Percentiles rank a stretch among this genome's conserved stretches.
These are phyloP conservation scores for Ganoderma resinaceum DNA, from an alignment of 1,284 basidiomycete species.

Conservation along the genomic window DNA sequence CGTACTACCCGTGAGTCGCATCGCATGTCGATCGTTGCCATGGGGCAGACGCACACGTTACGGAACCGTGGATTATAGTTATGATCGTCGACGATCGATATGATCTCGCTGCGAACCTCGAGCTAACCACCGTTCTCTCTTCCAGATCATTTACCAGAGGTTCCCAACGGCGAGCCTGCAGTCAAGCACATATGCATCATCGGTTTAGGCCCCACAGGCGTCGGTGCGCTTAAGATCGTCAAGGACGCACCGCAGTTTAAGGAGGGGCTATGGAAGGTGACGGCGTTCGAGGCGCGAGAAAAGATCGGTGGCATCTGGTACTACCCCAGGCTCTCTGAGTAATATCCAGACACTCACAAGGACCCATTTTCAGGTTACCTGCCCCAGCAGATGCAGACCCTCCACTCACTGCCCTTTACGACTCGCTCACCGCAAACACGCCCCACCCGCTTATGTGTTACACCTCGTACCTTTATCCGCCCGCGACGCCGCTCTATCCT, in stretches of 20 bases:
- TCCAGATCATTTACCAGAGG: neutral
- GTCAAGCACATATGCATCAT: conserved; percentile 63
- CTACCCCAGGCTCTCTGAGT: conserved; percentile 22
- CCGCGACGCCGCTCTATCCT: conserved; percentile 74
- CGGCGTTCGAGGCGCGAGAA: conserved; percentile 67
- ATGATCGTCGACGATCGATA: neutral
- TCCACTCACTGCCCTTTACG: conserved; percentile 74
- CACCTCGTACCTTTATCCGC: conserved; percentile 66
- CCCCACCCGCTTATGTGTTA: conserved; percentile 80
- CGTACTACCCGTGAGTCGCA: neutral
- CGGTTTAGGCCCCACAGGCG: conserved; percentile 72
- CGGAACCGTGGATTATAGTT: neutral
- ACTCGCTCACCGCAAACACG: conserved; percentile 78
- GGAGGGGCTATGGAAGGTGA: conserved; percentile 61
- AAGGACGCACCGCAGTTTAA: conserved; percentile 63
- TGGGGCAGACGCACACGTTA: neutral
- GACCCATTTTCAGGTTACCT: conserved; percentile 54
- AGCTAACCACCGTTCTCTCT: neutral
- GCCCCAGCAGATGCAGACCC: conserved; percentile 55
- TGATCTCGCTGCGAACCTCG: neutral
- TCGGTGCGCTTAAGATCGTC: conserved; percentile 70
- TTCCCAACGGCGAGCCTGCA: neutral
- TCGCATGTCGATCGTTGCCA: neutral
- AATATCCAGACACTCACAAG: neutral
- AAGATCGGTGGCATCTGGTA: conserved; percentile 80